phyloP scores from a whole-genome alignment of 1,139 yeast genomes.

The Sugiyamaella neomexicana region DNA sequence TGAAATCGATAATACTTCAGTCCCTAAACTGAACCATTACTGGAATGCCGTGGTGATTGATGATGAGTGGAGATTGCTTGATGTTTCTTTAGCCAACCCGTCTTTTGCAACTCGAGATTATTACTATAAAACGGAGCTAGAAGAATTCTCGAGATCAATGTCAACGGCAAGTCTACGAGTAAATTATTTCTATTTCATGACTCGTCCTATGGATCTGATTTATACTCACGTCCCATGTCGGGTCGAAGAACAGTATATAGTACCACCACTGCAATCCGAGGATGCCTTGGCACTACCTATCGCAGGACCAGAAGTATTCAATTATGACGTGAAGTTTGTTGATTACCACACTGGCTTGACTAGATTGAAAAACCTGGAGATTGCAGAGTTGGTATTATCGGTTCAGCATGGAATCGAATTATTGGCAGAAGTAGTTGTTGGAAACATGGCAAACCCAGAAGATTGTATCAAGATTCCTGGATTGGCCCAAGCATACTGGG shows the following conservation, averaged over 20 bases:
- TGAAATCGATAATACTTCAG: slow-evolving; percentile 45
- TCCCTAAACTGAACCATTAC: slow-evolving; percentile 71
- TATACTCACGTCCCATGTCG: slow-evolving; percentile 85
- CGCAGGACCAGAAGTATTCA: slow-evolving; percentile 76
- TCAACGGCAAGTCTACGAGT: slow-evolving; percentile 4
- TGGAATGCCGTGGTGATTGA: slow-evolving; percentile 82
- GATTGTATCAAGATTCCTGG: slow-evolving; percentile 50
- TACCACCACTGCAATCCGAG: slow-evolving; percentile 78
- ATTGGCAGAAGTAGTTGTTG: slow-evolving; percentile 50
- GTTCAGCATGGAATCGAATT: slow-evolving; percentile 73
- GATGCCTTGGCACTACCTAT: slow-evolving; percentile 82
- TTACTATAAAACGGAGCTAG: slow-evolving; percentile 24
- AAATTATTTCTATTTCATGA: slow-evolving; percentile 64
- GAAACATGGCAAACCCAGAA: slow-evolving; percentile 30
- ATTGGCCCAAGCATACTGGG: slow-evolving; percentile 76
- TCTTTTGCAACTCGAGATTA: slow-evolving; percentile 48
- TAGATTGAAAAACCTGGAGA: slow-evolving; percentile 68
- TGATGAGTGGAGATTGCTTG: slow-evolving; percentile 77
- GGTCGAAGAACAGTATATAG: slow-evolving; percentile 76
- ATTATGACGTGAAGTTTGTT: slow-evolving; percentile 55
- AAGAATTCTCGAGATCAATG: slow-evolving; percentile 2
- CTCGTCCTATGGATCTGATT: slow-evolving; percentile 71
- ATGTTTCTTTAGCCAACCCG: slow-evolving; percentile 60
- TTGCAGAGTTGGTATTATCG: slow-evolving; percentile 72
- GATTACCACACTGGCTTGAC: slow-evolving; percentile 79